These are phyloP conservation scores for Fusarium euwallaceae DNA, from an alignment of 2,329 filamentous ascomycete genomes.

Conservation along the genomic window DNA sequence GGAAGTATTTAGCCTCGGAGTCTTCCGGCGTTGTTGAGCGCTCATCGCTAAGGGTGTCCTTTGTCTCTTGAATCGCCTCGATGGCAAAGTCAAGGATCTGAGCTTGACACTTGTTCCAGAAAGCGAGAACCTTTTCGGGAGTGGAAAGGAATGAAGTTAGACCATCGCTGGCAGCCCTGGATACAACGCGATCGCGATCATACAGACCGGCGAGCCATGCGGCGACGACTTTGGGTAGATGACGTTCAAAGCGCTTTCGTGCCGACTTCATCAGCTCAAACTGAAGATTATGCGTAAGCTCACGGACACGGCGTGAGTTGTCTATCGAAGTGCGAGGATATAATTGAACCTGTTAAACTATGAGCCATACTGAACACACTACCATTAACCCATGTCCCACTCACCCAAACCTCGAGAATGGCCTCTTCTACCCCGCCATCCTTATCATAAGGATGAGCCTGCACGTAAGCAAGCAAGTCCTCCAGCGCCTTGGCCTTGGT, in stretches of 20 bases:
- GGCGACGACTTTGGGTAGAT: conserved; percentile 82
- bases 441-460: conserved; percentile 64
- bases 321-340: conserved; percentile 94
- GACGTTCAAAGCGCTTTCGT: conserved; percentile 86
- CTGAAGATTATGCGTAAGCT: conserved; percentile 84
- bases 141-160: conserved; percentile 81
- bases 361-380: conserved; percentile 12
- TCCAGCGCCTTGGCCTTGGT: conserved; percentile 94
- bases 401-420: conserved; percentile 89
- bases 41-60: conserved; percentile 88
- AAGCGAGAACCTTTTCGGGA: conserved; percentile 80
- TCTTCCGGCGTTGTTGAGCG: conserved; percentile 87
- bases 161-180: conserved; percentile 82
- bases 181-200: conserved; percentile 83
- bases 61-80: conserved; percentile 83
- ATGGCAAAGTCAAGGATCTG: conserved; percentile 86
- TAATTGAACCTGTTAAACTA: conserved; percentile 74
- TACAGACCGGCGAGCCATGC: conserved; percentile 93
- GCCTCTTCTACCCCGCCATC: conserved; percentile 80
- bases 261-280: conserved; percentile 70
- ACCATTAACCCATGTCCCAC: conserved; percentile 16
- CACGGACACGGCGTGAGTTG: conserved; percentile 86
- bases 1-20: conserved; percentile 84
- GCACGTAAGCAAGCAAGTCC: conserved; percentile 78
- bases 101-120: conserved; percentile 85